phyloP scores from a whole-genome alignment of 2,329 filamentous ascomycete species.

The Gremmenia infestans region DNA sequence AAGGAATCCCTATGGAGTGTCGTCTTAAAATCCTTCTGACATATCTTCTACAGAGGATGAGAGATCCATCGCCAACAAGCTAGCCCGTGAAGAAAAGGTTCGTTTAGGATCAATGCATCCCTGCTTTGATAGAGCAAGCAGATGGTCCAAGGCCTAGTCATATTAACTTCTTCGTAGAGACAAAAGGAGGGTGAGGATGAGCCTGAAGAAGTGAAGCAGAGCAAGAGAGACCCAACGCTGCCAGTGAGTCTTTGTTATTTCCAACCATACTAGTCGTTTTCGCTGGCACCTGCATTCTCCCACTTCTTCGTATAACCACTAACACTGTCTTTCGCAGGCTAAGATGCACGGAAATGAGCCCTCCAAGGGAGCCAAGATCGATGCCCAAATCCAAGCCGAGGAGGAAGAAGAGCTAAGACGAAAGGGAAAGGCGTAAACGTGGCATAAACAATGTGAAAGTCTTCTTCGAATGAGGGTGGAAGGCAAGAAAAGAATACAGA shows the following conservation, averaged over 20 bases:
- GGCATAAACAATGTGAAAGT: background rate
- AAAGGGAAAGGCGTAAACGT: constrained; percentile 40
- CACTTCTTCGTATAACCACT: background rate
- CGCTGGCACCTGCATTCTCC: constrained; percentile 1
- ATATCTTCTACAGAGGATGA: constrained; percentile 53
- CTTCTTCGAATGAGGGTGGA: background rate
- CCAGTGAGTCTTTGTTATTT: constrained; percentile 38
- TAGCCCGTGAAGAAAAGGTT: constrained; percentile 56
- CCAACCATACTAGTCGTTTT: background rate
- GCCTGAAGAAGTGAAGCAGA: constrained; percentile 20
- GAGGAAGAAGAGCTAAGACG: constrained; percentile 63
- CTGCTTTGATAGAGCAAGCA: background rate
- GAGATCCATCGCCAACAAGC: constrained; percentile 65
- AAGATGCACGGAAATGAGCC: constrained; percentile 68
- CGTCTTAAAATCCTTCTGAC: background rate
- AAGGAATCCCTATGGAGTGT: constrained; percentile 29
- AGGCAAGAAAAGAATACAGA: no score
- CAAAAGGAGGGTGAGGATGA: constrained; percentile 43
- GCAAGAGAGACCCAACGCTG: constrained; percentile 50
- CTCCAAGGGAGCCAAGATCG: constrained; percentile 65
- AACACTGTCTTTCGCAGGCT: constrained; percentile 38
- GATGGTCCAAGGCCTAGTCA: background rate
- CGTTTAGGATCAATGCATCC: constrained; percentile 2
- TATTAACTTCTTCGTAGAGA: constrained; percentile 25
- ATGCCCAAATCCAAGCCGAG: constrained; percentile 62